phyloP scores from a whole-genome alignment of 176 grass and related monocot genomes.

The Lolium perenne region DNA sequence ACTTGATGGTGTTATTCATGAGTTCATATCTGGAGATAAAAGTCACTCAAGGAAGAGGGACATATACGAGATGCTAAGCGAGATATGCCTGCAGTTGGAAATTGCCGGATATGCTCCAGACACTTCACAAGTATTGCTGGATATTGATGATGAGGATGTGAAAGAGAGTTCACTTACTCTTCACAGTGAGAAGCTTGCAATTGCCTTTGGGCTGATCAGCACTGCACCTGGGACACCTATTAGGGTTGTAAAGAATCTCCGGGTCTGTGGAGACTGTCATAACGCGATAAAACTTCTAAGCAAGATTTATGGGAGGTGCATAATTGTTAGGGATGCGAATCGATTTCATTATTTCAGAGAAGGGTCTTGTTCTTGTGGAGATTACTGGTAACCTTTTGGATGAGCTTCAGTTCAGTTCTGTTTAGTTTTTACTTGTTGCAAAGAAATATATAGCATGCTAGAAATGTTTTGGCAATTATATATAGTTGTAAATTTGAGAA shows the following conservation, averaged over 20 bases:
- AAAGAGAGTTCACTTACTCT: constrained; percentile 69
- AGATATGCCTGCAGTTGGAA: constrained; percentile 62
- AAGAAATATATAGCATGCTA: constrained; percentile 43
- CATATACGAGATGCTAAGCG: constrained; percentile 59
- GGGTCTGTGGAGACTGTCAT: constrained; percentile 76
- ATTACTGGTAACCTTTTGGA: constrained; percentile 65
- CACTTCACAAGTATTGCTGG: constrained; percentile 66
- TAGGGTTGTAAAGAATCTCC: constrained; percentile 70
- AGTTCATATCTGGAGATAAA: constrained; percentile 70
- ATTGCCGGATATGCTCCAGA: constrained; percentile 55
- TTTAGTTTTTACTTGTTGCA: constrained; percentile 23
- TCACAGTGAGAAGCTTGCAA: constrained; percentile 77
- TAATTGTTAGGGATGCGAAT: constrained; percentile 71
- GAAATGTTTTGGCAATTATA: constrained; percentile 19
- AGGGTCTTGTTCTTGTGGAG: constrained; percentile 67
- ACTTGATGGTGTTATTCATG: constrained; percentile 66
- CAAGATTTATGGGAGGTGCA: constrained; percentile 67
- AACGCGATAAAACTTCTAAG: constrained; percentile 68
- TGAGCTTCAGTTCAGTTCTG: constrained; percentile 14
- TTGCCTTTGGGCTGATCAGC: constrained; percentile 73
- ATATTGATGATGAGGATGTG: constrained; percentile 66
- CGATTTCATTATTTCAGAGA: constrained; percentile 68
- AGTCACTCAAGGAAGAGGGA: constrained; percentile 60
- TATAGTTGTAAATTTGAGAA: constrained; percentile 33
- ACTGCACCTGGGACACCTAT: constrained; percentile 49